Base-by-base conservation (phyloP, 306 rosid species). In the Casuarina cunninghamiana region DNA sequence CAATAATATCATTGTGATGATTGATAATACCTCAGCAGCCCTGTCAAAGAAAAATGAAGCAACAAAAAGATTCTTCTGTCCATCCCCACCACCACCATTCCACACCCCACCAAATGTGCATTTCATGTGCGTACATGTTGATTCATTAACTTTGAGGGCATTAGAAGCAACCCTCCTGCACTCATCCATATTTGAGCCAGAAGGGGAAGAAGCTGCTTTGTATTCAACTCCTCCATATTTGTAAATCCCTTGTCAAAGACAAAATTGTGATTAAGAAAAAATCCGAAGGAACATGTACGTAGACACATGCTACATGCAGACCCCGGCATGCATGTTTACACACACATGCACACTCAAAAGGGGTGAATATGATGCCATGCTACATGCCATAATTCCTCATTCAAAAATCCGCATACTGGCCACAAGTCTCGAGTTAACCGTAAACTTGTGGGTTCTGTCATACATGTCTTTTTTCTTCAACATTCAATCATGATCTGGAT, bases 81-180 rank as follows among this genome's bases (percentile, higher is more conserved):
- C 99, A 77, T 90, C 99, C 12, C 99, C 99, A 12, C 98, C 99
- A 72, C 99, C 99, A 66, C 99, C 99, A 61, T 93, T 96, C 99
- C 99, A 96, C 50, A 93, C 83, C 49, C 99, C 99, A 51, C 96
- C 94, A 80, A 96, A 96, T 65, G 99, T 96, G 86, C 99, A 96
- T 86, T 90, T 91, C 98, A 90, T 91, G 85, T 96, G 93, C 44
- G 87, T 83, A 78, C 99, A 96, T 8, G 90, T 72, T 10, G 88
- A 85, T 81, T 87, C 97, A 12, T 88, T 96, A 57, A 82, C 89
- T 82, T 84, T 95, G 79, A 95, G 97, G 80, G 98, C 97, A 87
- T 89, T 84, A 10, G 66, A 67, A 54, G 89, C 90, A 26, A 87
- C 12, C 32, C 87, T 87, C 84, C 83, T 91, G 88, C 99, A 96